These are phyloP conservation scores for Hanseniaspora pseudoguilliermondii DNA, from an alignment of 805 yeast species.

Conservation along the genomic window DNA sequence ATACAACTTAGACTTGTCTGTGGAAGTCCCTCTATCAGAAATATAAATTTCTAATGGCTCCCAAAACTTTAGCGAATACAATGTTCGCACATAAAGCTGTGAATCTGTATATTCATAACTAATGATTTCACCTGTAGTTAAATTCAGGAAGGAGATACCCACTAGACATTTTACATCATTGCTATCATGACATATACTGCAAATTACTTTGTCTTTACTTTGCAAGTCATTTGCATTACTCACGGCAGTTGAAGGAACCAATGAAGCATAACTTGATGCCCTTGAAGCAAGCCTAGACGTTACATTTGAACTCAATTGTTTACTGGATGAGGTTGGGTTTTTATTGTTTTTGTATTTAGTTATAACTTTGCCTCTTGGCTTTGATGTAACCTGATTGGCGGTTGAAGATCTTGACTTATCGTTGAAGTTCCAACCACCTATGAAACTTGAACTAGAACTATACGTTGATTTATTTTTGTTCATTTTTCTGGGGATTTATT, in stretches of 20 bases:
- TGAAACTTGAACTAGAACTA: not conserved
- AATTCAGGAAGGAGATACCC: slow-evolving; percentile 32
- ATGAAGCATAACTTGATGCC: not conserved
- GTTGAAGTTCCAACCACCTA: slow-evolving; percentile 3
- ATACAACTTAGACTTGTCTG: not conserved
- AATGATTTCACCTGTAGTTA: slow-evolving; percentile 30
- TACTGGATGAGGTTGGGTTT: not conserved
- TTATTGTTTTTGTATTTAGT: not conserved
- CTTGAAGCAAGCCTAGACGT: not conserved
- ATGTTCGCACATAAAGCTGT: slow-evolving; percentile 34
- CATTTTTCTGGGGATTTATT: not conserved
- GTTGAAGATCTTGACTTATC: not conserved
- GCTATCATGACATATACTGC: slow-evolving; percentile 23
- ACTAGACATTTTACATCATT: slow-evolving; percentile 23
- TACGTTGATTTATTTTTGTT: not conserved
- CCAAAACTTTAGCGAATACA: slow-evolving; percentile 30
- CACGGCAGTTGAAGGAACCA: not conserved
- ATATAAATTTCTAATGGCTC: slow-evolving; percentile 26
- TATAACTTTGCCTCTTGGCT: not conserved
- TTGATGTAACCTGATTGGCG: not conserved
- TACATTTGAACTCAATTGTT: not conserved
- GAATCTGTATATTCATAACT: slow-evolving; percentile 33
- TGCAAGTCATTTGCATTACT: not conserved
- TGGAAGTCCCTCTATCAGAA: not conserved
- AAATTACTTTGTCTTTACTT: slow-evolving; percentile 18